Evolutionary conservation across 1,284 basidiomycete genomes (phyloP).

Genomic region (Ustilago crameri): DNA sequence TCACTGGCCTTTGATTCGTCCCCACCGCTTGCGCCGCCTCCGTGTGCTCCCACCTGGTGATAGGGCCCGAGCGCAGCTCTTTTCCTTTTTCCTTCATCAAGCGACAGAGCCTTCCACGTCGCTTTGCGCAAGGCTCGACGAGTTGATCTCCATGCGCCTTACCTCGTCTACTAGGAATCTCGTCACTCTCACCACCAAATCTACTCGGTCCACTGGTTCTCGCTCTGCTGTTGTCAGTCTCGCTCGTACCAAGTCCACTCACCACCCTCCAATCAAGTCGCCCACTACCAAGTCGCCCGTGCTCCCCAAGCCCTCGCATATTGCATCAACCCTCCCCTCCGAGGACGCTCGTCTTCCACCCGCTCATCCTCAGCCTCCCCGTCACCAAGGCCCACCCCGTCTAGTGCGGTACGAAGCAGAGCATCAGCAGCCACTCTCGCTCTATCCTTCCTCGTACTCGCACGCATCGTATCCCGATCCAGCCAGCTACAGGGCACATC

Average conservation of each 20-base stretch:
- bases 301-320: conserved; percentile 43
- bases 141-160: conserved; percentile 28
- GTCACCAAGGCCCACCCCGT: conserved; percentile 42
- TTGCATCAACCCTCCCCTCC: conserved; percentile 26
- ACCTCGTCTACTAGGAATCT: conserved; percentile 14
- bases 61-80: conserved; percentile 3
- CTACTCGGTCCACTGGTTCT: conserved; percentile 20
- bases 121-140: neutral
- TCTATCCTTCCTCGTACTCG: conserved; percentile 38
- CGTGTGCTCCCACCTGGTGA: neutral
- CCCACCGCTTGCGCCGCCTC: neutral
- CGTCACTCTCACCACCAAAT: conserved; percentile 9
- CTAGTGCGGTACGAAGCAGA: conserved; percentile 43
- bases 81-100: neutral
- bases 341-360: conserved; percentile 17
- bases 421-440: conserved; percentile 15
- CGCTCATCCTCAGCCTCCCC: conserved; percentile 35
- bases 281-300: conserved; percentile 38
- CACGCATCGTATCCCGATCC: conserved; percentile 45
- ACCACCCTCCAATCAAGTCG: conserved; percentile 24
- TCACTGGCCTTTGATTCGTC: neutral
- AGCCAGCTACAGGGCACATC: conserved; percentile 33
- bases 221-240: neutral
- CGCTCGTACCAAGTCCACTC: conserved; percentile 10
- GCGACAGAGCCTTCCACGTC: conserved; percentile 1